phyloP scores from a whole-genome alignment of 495 filamentous ascomycete genomes.

The Lepraria neglecta region DNA sequence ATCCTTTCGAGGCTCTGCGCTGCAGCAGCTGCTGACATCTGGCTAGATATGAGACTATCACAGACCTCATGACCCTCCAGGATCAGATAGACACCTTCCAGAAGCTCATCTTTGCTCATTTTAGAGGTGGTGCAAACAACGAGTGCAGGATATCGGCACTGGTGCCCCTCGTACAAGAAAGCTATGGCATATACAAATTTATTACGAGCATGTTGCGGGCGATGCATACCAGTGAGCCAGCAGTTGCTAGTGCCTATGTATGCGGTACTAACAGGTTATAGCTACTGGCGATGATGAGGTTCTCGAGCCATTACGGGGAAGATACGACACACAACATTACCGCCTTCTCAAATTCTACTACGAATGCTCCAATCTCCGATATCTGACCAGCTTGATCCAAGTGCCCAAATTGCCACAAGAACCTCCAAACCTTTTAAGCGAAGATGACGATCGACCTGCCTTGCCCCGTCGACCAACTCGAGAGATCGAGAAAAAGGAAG shows the following conservation, averaged over 20 bases:
- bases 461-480: constrained; percentile 72
- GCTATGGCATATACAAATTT: constrained; percentile 97
- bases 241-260: neutral
- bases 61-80: constrained; percentile 91
- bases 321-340: constrained; percentile 94
- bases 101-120: constrained; percentile 95
- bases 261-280: constrained; percentile 31
- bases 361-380: constrained; percentile 94
- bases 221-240: constrained; percentile 81
- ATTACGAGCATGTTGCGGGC: constrained; percentile 90
- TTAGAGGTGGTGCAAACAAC: constrained; percentile 83
- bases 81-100: constrained; percentile 98
- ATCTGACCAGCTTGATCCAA: constrained; percentile 91
- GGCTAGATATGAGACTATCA: constrained; percentile 83
- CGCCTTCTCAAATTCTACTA: constrained; percentile 96
- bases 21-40: constrained; percentile 24
- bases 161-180: constrained; percentile 91
- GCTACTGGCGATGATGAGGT: constrained; percentile 93
- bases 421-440: constrained; percentile 77
- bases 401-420: constrained; percentile 94
- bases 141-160: constrained; percentile 93
- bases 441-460: constrained; percentile 71
- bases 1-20: neutral
- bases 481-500: constrained; percentile 54
- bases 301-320: constrained; percentile 75